Base-by-base conservation (phyloP, 805 yeast genomes). In the Ogataea trehalophila region DNA sequence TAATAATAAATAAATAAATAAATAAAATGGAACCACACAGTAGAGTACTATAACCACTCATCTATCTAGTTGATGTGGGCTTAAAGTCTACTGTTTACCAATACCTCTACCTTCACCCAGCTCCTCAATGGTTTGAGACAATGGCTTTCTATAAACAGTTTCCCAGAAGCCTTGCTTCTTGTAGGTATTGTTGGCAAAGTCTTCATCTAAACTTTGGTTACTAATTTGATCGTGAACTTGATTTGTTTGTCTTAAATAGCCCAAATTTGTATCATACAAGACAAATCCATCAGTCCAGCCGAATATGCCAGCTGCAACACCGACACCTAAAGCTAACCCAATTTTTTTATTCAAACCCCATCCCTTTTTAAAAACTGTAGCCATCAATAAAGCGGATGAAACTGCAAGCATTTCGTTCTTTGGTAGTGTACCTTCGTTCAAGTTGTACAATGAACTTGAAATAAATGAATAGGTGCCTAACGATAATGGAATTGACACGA, bases 71-170 rank as follows among this genome's bases (percentile, higher is more conserved):
- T 20, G 16, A 33, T 16, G 6, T 11, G 29, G 40, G n/a, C n/a
- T 18, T 11, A 16, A 23, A 39, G 29, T 16, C 42, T 49, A 64
- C 31, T 57, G 55, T 47, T 63, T 67, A 55, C 75, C 72, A 50
- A 78, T 74, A 56, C 83, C 83, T 63, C 83, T 71, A 46, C 83
- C 83, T 55, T 69, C 80, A 54, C 96, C 96, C 56, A 87, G 73
- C 59, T 81, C 83, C 51, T 79, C 84, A 26, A 85, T 77, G 9
- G 95, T 86, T 68, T 86, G 90, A 18, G 89, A 80, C 55, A 87
- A 69, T 16, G 95, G 95, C 60, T 87, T 79, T 73, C 96, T 83
- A 71, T 81, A 79, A 63, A 81, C 79, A 35, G 83, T 82, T 54
- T 87, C 92, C 90, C 90, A 88, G 69, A 86, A 85, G 36, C 82